Evolutionary conservation across 176 grass and related monocot species (phyloP), one percentile per base, ranked within the genome.

Genomic region (Otatea glauca): DNA sequence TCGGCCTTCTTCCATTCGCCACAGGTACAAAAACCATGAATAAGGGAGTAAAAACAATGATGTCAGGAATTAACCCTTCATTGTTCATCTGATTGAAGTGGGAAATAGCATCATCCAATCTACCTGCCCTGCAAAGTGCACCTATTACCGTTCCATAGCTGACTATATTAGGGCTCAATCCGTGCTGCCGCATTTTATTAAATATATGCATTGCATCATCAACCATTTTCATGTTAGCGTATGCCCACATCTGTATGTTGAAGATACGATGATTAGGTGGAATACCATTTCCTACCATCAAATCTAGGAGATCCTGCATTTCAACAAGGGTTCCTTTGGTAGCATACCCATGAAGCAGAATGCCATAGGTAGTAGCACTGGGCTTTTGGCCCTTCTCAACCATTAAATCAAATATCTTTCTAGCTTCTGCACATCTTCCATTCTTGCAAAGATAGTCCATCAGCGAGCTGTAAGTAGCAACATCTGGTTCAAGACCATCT

Each of bases 61-160:
- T 44, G 43, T 75, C 7, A 15, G 45, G 85, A 34, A 1, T 4
- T 35, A 68, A 14, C 18, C 56, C 35, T 56, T 53, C 85, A 74
- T 56, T 9, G 13, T 16, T 29, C 70, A 87, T 75, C 20, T 54
- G 35, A 13, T 81, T 75, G 34, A 68, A 54, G 27, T 74, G 37
- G 72, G 16, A 58, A 43, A 87, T 44, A 5, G 77, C 85, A 48
- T 81, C 58, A 32, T 87, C 54, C 70, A 75, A 24, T 42, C n/a
- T 80, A 2, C 59, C 56, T 35, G 45, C 13, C 11, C 9, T 68
- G 39, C 69, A 67, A 6, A 66, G 35, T 35, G 11, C 60, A 75
- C 67, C 16, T 55, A 87, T 68, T 61, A 87, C 14, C 14, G 53
- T 81, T 54, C 14, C 59, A 23, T 81, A 87, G 51, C 13, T 65